Evolutionary conservation across 2,329 filamentous ascomycete species (phyloP).

Genomic region (Aureobasidium sp.): DNA sequence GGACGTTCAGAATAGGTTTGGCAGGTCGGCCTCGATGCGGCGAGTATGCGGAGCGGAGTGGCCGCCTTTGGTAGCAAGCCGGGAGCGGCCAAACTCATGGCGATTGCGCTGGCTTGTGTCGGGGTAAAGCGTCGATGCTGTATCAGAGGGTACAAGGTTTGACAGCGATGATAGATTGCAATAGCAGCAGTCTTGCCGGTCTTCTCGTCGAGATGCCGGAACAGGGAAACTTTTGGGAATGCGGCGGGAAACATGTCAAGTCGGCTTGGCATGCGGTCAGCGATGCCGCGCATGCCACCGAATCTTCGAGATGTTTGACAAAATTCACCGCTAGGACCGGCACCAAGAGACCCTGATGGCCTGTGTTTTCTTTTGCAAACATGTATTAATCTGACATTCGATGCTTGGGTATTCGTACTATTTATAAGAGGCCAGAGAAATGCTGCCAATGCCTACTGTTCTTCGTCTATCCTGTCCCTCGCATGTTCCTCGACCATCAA

Average conservation of each 20-base stretch:
- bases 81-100: slow-evolving; percentile 29
- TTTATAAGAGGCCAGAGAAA: background rate
- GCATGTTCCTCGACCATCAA: background rate
- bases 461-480: background rate
- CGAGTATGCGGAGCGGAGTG: slow-evolving; percentile 25
- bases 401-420: background rate
- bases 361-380: slow-evolving; percentile 8
- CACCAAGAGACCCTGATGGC: slow-evolving; percentile 1
- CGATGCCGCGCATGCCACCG: background rate
- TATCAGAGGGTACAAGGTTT: background rate
- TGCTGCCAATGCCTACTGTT: background rate
- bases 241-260: background rate
- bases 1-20: slow-evolving; percentile 17
- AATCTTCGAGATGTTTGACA: slow-evolving; percentile 6
- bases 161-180: background rate
- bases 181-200: background rate
- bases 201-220: background rate
- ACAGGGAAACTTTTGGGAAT: background rate
- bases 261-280: background rate
- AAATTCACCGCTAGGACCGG: background rate
- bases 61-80: slow-evolving; percentile 26
- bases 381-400: background rate
- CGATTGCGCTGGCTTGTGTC: background rate
- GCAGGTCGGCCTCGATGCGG: slow-evolving; percentile 22
- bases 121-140: background rate